Evolutionary conservation across 345 rosid genomes (phyloP), one percentile per base, ranked within the genome.

Genomic region (Eucalyptus pumila): DNA sequence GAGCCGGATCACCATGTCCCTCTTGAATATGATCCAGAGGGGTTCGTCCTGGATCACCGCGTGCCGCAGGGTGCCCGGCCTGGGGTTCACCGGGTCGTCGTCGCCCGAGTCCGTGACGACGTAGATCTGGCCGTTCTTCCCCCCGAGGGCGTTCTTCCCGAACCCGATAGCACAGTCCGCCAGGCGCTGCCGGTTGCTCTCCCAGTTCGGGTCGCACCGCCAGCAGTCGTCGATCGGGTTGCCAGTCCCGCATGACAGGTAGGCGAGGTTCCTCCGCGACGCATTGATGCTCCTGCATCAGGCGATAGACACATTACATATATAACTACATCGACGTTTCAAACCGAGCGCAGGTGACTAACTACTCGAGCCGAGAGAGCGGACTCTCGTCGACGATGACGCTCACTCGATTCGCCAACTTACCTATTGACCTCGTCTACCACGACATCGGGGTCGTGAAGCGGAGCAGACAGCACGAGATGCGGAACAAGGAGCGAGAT

Each of bases 201-300:
- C 96, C 98, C 98, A 96, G 26, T 94, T 95, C 3, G 95, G 93
- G 88, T 95, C 94, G 87, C 97, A 96, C 89, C 98, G 87, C 98
- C 98, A 96, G 88, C 98, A 96, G 86, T 96, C 97, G 4, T 96
- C 98, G 3, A 96, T 95, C 1, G 98, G 98, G 88, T 96, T 96
- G 2, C 97, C 97, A 0, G 94, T 94, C 44, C 95, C 92, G 26
- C 98, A 95, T 0, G 98, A 93, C 30, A 94, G 88, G 92, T 92
- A 94, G 34, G 90, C 94, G 85, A 95, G 91, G 91, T 92, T 96
- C 90, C 98, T 95, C 95, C 98, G 90, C 8, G 98, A 94, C 19
- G 92, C 96, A 94, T 96, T 96, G 88, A 95, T 94, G 62, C 95
- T 93, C 92, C 96, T 95, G 81, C 34, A 89, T 27, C 54, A n/a